Base-by-base conservation (phyloP, 371 early-diverging fungal species). In the Mortierella sp. region DNA sequence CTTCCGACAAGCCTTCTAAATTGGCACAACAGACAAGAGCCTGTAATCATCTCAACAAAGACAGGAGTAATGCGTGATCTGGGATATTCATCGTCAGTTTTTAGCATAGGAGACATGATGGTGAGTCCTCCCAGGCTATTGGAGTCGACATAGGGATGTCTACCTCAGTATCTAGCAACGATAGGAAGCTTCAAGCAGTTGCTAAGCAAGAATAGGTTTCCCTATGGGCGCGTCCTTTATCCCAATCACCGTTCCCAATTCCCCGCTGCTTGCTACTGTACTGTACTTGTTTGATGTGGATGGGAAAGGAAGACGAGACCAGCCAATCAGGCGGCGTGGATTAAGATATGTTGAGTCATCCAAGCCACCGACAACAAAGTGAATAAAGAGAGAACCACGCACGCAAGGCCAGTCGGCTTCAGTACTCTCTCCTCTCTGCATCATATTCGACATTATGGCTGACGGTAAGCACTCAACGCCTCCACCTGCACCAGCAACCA, bases 371-470 rank as follows among this genome's bases (percentile, higher is more conserved):
- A 51, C 74, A 49, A 70, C 56, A 71, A 49, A 27, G 18, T 35
- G 51, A 24, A 32, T 29, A 73, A 18, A 16, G 27, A 74, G 29
- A 21, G 44, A 32, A 27, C n/a, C 56, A 55, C 51, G 51, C 51
- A 55, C 60, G 60, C 60, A 32, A 4, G 44, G n/a, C 35, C n/a
- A 70, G 5, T n/a, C 29, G 54, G 43, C 21, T 41, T 58, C n/a
- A 60, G 21, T 38, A 44, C 6, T 76, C 68, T 60, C 56, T 70
- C 76, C 79, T 71, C 38, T 65, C 8, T 35, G 29, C 72, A 65
- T 60, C 75, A n/a, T 32, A 49, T 68, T 63, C 63, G 74, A 73
- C 81, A 77, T 48, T 74, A 84, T 84, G 85, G 81, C 85, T 84
- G 85, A 84, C 73, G 85, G 85, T 84, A 84, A 81, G 84, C 70